phyloP scores from a whole-genome alignment of 2,329 filamentous ascomycete genomes.

The Pseudogymnoascus sp. region DNA sequence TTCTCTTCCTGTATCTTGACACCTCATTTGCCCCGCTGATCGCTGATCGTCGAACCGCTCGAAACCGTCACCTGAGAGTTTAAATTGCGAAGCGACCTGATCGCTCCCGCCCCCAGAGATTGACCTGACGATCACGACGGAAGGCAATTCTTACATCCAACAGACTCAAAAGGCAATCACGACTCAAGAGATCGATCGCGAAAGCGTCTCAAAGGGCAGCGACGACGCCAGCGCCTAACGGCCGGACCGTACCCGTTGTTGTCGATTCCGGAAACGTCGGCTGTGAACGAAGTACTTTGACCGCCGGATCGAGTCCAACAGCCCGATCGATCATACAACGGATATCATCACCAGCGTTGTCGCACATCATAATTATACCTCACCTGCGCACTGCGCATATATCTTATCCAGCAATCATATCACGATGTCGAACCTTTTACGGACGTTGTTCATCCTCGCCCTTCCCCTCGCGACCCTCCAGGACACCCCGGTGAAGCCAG shows the following conservation, averaged over 20 bases:
- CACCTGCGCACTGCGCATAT: neutral
- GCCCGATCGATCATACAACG: neutral
- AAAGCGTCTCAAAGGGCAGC: neutral
- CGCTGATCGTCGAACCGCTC: neutral
- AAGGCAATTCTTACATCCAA: neutral
- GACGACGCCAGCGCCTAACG: slow-evolving; percentile 6
- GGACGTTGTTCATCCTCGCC: slow-evolving; percentile 6
- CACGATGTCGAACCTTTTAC: neutral
- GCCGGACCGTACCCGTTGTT: slow-evolving; percentile 3
- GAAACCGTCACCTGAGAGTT: slow-evolving; percentile 6
- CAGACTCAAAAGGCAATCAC: neutral
- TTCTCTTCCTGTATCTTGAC: neutral
- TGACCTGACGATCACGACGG: neutral
- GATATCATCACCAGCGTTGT: neutral
- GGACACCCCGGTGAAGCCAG: neutral
- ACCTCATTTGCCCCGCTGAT: neutral
- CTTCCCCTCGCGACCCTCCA: slow-evolving; percentile 2
- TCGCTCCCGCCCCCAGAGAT: neutral
- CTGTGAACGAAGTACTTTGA: slow-evolving; percentile 2
- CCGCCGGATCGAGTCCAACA: slow-evolving; percentile 4
- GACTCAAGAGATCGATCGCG: neutral
- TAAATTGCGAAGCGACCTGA: neutral
- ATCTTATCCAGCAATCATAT: neutral
- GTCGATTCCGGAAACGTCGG: slow-evolving; percentile 8
- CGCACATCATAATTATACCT: neutral